Conservation (phyloP, 2,329 filamentous ascomycete species). For the Fusarium sp. region DNA sequence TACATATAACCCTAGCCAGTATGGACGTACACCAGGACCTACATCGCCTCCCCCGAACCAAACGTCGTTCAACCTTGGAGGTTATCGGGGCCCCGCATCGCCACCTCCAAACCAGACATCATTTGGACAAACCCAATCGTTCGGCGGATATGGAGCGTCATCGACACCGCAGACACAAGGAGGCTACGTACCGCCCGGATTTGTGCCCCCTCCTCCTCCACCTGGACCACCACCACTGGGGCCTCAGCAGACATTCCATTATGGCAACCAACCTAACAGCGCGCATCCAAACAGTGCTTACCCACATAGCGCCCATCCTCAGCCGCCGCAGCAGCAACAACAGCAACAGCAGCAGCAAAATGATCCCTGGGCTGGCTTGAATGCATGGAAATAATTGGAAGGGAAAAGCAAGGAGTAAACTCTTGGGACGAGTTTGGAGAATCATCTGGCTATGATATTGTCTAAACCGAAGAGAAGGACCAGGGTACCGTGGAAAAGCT, state of each 20-base stretch:
- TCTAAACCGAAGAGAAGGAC: conserved; percentile 9
- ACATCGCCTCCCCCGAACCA: conserved; percentile 75
- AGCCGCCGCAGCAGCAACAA: conserved; percentile 33
- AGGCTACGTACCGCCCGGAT: conserved; percentile 65
- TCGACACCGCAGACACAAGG: conserved; percentile 56
- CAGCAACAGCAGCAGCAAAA: conserved; percentile 56
- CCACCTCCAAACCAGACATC: conserved; percentile 69
- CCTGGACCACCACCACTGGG: conserved; percentile 72
- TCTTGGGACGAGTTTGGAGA: background rate
- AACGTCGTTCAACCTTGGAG: conserved; percentile 58
- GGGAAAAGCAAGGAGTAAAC: background rate
- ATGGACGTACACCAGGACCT: conserved; percentile 68
- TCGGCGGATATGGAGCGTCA: conserved; percentile 54
- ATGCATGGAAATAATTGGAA: conserved; percentile 60
- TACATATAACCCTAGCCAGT: conserved; percentile 69
- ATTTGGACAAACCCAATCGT: conserved; percentile 57
- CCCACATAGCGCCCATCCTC: conserved; percentile 50
- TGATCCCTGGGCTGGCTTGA: conserved; percentile 66
- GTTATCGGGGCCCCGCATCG: conserved; percentile 59
- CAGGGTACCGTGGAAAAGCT: conserved; percentile 1
- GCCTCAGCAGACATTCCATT: conserved; percentile 72
- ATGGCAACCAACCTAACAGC: conserved; percentile 52
- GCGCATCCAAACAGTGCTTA: conserved; percentile 47
- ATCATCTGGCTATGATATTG: background rate
- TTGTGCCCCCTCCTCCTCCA: conserved; percentile 72